phyloP scores from a whole-genome alignment of 2,329 filamentous ascomycete species.

The Neoscytalidium dimidiatum region DNA sequence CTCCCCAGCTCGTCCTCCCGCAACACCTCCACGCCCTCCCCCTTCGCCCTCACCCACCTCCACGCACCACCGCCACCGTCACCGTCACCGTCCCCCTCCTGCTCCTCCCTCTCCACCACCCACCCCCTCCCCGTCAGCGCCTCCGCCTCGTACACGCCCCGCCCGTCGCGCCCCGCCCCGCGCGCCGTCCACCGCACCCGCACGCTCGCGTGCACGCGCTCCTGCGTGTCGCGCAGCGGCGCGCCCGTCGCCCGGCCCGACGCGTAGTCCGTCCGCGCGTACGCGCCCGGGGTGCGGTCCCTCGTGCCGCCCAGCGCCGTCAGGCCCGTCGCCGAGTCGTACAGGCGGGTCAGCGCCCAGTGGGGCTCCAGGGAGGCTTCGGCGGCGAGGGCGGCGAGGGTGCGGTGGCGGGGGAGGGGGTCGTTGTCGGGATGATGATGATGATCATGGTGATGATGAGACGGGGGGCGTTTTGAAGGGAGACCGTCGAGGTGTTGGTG shows the following conservation, averaged over 20 bases:
- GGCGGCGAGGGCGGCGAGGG: background rate
- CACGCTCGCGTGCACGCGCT: conserved; percentile 24
- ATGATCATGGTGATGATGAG: background rate
- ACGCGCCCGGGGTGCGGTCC: conserved; percentile 20
- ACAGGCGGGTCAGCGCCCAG: conserved; percentile 23
- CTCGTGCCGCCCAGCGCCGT: conserved; percentile 20
- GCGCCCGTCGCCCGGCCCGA: conserved; percentile 8
- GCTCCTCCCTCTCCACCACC: background rate
- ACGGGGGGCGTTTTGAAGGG: background rate
- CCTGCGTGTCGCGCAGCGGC: conserved; percentile 22
- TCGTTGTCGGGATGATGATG: background rate
- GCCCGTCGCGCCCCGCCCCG: conserved; percentile 16
- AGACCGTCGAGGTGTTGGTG: background rate
- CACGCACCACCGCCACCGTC: background rate
- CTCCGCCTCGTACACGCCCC: conserved; percentile 12
- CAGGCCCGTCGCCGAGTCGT: conserved; percentile 17
- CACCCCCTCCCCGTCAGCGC: conserved; percentile 16
- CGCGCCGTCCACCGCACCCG: conserved; percentile 17
- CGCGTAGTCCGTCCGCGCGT: conserved; percentile 16
- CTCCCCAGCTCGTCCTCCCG: conserved; percentile 9
- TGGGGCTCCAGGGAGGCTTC: background rate
- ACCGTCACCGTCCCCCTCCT: background rate
- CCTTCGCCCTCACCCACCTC: background rate
- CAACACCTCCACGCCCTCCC: conserved; percentile 1
- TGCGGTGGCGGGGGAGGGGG: background rate